Evolutionary conservation across 2,329 filamentous ascomycete genomes (phyloP).

Genomic region (Keithomyces neogunnii): DNA sequence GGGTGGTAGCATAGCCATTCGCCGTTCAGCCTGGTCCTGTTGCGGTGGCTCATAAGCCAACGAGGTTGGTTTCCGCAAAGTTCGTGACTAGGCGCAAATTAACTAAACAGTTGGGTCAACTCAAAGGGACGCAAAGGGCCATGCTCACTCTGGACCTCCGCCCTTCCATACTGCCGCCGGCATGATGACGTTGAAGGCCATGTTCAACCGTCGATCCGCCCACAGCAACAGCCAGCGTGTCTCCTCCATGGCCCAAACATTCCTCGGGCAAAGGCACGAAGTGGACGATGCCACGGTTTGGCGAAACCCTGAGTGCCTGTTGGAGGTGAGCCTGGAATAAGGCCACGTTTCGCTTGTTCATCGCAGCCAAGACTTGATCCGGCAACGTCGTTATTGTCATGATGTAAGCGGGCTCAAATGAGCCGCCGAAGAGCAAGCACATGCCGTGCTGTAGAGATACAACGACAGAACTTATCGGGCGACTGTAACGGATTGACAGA

Average conservation of each 20-base stretch:
- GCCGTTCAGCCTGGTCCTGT: neutral
- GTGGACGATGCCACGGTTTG: constrained; percentile 61
- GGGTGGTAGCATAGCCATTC: neutral
- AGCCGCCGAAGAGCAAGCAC: constrained; percentile 66
- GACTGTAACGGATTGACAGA: constrained; percentile 66
- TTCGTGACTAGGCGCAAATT: neutral
- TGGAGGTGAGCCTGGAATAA: constrained; percentile 69
- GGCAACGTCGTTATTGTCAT: constrained; percentile 66
- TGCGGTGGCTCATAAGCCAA: neutral
- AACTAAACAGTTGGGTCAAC: neutral
- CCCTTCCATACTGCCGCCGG: neutral
- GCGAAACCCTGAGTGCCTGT: constrained; percentile 57
- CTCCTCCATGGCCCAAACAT: constrained; percentile 61
- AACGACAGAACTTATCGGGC: constrained; percentile 64
- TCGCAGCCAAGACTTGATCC: constrained; percentile 58
- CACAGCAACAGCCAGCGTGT: constrained; percentile 57
- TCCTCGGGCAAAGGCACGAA: constrained; percentile 65
- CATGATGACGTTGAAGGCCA: neutral
- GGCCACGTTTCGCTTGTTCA: constrained; percentile 74
- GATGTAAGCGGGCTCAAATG: constrained; percentile 71
- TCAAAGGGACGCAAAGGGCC: neutral
- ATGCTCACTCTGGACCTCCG: neutral
- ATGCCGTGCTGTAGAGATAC: constrained; percentile 68
- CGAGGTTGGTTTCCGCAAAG: neutral
- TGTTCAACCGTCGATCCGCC: neutral